Percentiles rank a stretch among this genome's conserved stretches.
These are phyloP conservation scores for Globisporangium alternatum DNA, from an alignment of 352 stramenopile genomes.

Conservation along the genomic window DNA sequence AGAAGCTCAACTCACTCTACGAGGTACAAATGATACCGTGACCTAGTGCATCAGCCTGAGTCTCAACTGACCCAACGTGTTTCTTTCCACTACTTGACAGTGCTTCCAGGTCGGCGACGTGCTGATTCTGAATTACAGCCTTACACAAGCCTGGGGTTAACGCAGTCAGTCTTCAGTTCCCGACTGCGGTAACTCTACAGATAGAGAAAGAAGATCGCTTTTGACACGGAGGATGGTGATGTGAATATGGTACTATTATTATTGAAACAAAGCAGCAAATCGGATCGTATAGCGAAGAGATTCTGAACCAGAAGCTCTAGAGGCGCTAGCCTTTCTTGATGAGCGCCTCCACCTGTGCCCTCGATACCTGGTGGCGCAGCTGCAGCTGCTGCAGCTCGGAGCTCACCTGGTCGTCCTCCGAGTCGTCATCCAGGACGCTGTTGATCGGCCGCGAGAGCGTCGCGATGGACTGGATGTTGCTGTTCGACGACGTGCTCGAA, in stretches of 20 bases:
- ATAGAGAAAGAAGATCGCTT: slow-evolving; percentile 1
- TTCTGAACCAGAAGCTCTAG: background rate
- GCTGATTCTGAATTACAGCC: slow-evolving; percentile 85
- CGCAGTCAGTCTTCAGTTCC: background rate
- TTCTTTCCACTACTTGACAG: slow-evolving; percentile 20
- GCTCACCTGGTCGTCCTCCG: slow-evolving; percentile 54
- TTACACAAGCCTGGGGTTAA: slow-evolving; percentile 82
- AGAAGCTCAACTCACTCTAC: slow-evolving; percentile 72
- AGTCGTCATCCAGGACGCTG: slow-evolving; percentile 54
- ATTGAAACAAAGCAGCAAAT: slow-evolving; percentile 5
- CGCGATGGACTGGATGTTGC: slow-evolving; percentile 24
- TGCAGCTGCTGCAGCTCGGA: slow-evolving; percentile 68
- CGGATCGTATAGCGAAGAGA: background rate
- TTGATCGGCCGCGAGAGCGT: slow-evolving; percentile 36
- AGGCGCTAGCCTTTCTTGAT: slow-evolving; percentile 32
- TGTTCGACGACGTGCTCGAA: slow-evolving; percentile 14
- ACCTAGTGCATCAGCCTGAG: background rate
- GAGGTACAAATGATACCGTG: slow-evolving; percentile 36
- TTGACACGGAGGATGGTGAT: background rate
- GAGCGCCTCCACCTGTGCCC: slow-evolving; percentile 70
- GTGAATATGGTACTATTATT: slow-evolving; percentile 14
- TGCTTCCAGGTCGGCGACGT: slow-evolving; percentile 80
- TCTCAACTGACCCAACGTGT: background rate
- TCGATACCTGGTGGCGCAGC: slow-evolving; percentile 64
- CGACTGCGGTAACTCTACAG: slow-evolving; percentile 1